phyloP scores from a whole-genome alignment of 768 basidiomycete genomes.

The Collybiopsis luxurians region DNA sequence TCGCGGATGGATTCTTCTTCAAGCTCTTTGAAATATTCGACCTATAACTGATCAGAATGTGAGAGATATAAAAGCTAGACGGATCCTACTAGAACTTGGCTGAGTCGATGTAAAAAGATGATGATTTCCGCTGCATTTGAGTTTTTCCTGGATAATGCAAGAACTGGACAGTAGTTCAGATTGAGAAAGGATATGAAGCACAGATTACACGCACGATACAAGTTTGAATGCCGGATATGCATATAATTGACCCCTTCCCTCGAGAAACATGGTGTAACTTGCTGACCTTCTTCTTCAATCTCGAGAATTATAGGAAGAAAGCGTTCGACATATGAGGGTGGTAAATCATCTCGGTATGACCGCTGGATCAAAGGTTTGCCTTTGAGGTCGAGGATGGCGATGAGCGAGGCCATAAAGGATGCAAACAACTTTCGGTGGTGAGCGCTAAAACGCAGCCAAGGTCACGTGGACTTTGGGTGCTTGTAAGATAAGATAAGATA shows the following conservation, averaged over 20 bases:
- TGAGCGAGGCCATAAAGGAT: slow-evolving; percentile 51
- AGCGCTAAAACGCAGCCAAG: not conserved
- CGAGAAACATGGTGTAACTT: slow-evolving; percentile 95
- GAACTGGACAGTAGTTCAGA: slow-evolving; percentile 50
- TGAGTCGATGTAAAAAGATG: slow-evolving; percentile 92
- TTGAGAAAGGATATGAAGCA: not conserved
- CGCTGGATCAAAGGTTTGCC: slow-evolving; percentile 97
- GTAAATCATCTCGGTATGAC: slow-evolving; percentile 95
- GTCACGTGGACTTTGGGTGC: not conserved
- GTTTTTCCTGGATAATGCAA: slow-evolving; percentile 95
- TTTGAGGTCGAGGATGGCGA: slow-evolving; percentile 97
- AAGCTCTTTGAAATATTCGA: slow-evolving; percentile 99
- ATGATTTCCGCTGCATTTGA: slow-evolving; percentile 95
- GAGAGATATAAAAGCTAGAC: not conserved
- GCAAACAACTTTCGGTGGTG: not conserved
- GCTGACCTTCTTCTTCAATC: slow-evolving; percentile 95
- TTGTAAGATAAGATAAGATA: not conserved
- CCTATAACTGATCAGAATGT: not conserved
- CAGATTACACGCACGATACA: slow-evolving; percentile 70
- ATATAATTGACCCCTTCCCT: slow-evolving; percentile 96
- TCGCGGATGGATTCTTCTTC: slow-evolving; percentile 99
- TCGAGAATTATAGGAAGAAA: slow-evolving; percentile 93
- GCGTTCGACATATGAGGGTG: slow-evolving; percentile 83
- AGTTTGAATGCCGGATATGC: slow-evolving; percentile 97
- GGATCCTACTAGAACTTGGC: slow-evolving; percentile 63